Evolutionary conservation across 345 rosid genomes (phyloP).

Genomic region (Eucalyptus polybractea): DNA sequence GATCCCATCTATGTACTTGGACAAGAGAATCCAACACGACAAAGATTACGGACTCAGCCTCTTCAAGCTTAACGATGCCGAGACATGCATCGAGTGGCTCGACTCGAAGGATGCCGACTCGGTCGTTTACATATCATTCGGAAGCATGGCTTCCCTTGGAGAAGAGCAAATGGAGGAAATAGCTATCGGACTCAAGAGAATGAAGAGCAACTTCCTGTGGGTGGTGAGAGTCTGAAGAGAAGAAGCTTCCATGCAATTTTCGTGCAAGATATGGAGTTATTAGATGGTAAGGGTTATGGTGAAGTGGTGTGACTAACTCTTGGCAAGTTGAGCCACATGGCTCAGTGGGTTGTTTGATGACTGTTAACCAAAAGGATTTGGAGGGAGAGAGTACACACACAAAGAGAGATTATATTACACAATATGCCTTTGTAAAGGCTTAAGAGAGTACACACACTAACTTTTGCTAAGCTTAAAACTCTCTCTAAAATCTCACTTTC

Average conservation of each 20-base stretch:
- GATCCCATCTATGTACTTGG: slow-evolving; percentile 22
- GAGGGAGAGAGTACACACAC: too few relatives aligned
- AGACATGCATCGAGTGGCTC: slow-evolving; percentile 32
- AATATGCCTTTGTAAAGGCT: too few relatives aligned
- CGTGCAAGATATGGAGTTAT: slow-evolving; percentile 1
- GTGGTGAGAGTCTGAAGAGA: slow-evolving; percentile 41
- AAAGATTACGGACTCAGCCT: slow-evolving; percentile 13
- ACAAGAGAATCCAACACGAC: slow-evolving; percentile 7
- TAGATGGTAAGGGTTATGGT: slow-evolving; percentile 20
- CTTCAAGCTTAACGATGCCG: slow-evolving; percentile 5
- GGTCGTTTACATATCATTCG: slow-evolving; percentile 45
- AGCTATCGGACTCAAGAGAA: slow-evolving; percentile 25
- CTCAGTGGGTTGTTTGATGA: slow-evolving; percentile 33
- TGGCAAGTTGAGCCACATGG: slow-evolving; percentile 38
- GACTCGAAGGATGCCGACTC: slow-evolving; percentile 25
- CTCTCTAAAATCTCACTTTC: too few relatives aligned
- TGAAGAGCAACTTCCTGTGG: slow-evolving; percentile 24
- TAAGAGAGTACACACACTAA: too few relatives aligned
- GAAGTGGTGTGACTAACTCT: slow-evolving; percentile 39
- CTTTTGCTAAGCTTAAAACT: too few relatives aligned
- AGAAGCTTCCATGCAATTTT: slow-evolving; percentile 22
- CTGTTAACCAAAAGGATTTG: background rate
- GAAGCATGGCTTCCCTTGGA: slow-evolving; percentile 30
- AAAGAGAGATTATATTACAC: too few relatives aligned
- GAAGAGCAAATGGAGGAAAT: slow-evolving; percentile 41